Percentiles rank a stretch among this genome's conserved stretches.
phyloP scores from a whole-genome alignment of 2,329 filamentous ascomycete species.

The Ascochyta koolunga region DNA sequence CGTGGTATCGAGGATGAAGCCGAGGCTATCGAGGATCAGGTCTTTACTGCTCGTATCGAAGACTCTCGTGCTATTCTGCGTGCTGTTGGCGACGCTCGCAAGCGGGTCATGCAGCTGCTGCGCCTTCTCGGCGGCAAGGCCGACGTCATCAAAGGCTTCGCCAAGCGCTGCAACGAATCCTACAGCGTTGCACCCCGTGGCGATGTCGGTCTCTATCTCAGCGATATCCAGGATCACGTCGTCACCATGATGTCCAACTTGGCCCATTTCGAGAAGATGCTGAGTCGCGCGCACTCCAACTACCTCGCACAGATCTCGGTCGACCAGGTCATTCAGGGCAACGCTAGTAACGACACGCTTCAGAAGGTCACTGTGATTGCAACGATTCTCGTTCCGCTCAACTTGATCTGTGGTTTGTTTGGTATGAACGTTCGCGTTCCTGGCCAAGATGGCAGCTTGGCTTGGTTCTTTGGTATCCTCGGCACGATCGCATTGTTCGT shows the following conservation, averaged over 20 bases:
- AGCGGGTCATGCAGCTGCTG: constrained; percentile 92
- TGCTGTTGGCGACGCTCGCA: constrained; percentile 86
- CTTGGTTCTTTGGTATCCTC: constrained; percentile 67
- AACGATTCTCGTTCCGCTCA: constrained; percentile 94
- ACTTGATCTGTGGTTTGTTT: constrained; percentile 85
- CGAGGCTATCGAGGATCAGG: constrained; percentile 91
- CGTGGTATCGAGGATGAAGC: constrained; percentile 85
- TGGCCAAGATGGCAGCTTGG: constrained; percentile 58
- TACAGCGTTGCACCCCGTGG: constrained; percentile 94
- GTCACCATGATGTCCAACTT: constrained; percentile 99
- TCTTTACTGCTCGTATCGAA: constrained; percentile 88
- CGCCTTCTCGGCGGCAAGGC: constrained; percentile 94
- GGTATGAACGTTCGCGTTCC: constrained; percentile 87
- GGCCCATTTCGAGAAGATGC: constrained; percentile 95
- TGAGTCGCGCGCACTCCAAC: constrained; percentile 91
- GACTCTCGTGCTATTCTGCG: constrained; percentile 88
- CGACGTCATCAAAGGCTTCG: constrained; percentile 97
- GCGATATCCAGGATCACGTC: constrained; percentile 98
- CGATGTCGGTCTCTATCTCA: constrained; percentile 94
- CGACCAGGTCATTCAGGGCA: constrained; percentile 87
- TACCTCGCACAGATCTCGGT: constrained; percentile 95
- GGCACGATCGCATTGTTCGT: constrained; percentile 59
- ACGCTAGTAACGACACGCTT: constrained; percentile 83
- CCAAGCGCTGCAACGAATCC: constrained; percentile 97
- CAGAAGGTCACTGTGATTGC: constrained; percentile 95